Evolutionary conservation across 2,329 filamentous ascomycete species (phyloP).

Genomic region (Arthrobotrys sphaeroides): DNA sequence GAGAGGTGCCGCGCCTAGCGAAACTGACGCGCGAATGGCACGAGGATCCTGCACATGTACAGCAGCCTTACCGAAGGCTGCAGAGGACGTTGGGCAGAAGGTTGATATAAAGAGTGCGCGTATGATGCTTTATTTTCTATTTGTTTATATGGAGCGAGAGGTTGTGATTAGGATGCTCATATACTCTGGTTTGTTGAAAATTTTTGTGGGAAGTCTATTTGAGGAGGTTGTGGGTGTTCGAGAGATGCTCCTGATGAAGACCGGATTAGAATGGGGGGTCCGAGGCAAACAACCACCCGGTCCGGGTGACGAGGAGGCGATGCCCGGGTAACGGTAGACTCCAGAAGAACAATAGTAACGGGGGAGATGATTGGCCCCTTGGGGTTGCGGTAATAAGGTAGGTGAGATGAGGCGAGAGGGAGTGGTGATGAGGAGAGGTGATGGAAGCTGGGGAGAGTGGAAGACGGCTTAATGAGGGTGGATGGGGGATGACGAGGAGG

Average conservation of each 20-base stretch:
- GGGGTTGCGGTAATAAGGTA: background rate
- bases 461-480: slow-evolving; percentile 21
- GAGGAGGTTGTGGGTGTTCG: background rate
- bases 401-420: background rate
- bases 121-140: slow-evolving; percentile 3
- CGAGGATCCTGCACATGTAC: background rate
- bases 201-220: slow-evolving; percentile 8
- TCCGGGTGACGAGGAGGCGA: slow-evolving; percentile 6
- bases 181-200: background rate
- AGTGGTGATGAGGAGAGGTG: slow-evolving; percentile 16
- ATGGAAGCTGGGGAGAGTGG: slow-evolving; percentile 2
- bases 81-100: background rate
- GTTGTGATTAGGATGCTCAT: background rate
- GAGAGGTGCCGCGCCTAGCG: slow-evolving; percentile 53
- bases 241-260: background rate
- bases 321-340: background rate
- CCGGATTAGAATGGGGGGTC: background rate
- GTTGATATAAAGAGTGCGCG: slow-evolving; percentile 14
- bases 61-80: slow-evolving; percentile 35
- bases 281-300: background rate
- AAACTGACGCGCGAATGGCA: slow-evolving; percentile 19
- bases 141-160: slow-evolving; percentile 41
- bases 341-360: background rate
- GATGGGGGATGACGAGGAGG: slow-evolving; percentile 35
- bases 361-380: slow-evolving; percentile 6